Percentiles rank a stretch among this genome's conserved stretches.
Evolutionary conservation across 495 filamentous ascomycete genomes (phyloP).

Genomic region (Penicillium fimorum): DNA sequence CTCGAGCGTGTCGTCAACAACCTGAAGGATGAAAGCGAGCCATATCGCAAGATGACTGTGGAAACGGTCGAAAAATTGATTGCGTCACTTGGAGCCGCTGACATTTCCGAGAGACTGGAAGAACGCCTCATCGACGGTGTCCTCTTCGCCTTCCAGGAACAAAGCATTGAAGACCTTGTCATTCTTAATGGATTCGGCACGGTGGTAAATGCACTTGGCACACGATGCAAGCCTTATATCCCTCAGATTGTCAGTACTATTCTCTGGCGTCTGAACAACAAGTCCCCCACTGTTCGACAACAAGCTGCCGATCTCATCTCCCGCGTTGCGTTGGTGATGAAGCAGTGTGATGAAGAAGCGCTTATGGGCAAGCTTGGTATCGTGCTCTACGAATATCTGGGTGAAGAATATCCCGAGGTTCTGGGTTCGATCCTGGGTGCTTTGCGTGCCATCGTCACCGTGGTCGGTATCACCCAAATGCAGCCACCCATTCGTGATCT

Average conservation of each 20-base stretch:
- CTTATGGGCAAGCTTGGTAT: constrained; percentile 94
- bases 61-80: constrained; percentile 97
- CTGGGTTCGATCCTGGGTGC: constrained; percentile 95
- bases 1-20: constrained; percentile 90
- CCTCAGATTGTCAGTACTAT: constrained; percentile 96
- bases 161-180: constrained; percentile 92
- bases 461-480: constrained; percentile 98
- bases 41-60: constrained; percentile 98
- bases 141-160: constrained; percentile 96
- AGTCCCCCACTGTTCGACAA: constrained; percentile 90
- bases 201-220: constrained; percentile 91
- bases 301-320: constrained; percentile 97
- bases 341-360: constrained; percentile 93
- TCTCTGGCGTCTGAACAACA: constrained; percentile 97
- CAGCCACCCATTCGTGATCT: constrained; percentile 98
- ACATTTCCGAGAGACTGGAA: constrained; percentile 89
- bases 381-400: constrained; percentile 97
- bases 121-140: constrained; percentile 94
- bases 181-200: constrained; percentile 99
- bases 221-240: constrained; percentile 92
- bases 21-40: constrained; percentile 96
- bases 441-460: constrained; percentile 92
- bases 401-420: constrained; percentile 98
- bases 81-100: constrained; percentile 86
- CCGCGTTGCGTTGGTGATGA: constrained; percentile 97